Conservation (phyloP, 2,329 filamentous ascomycete genomes). For the Pseudogymnoascus destructans region DNA sequence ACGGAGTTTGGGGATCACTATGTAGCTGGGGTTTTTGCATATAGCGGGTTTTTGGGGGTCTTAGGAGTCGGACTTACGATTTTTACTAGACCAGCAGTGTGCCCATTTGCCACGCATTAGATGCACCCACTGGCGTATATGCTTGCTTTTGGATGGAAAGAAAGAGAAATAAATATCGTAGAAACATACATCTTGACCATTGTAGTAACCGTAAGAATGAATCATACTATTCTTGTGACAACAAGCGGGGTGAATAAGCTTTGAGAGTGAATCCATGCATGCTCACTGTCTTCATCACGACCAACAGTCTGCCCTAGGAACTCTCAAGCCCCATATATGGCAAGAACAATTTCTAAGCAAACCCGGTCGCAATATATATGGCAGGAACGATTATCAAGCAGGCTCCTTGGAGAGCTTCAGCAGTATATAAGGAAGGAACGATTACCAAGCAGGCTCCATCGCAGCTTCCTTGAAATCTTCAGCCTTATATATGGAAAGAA, state of each 20-base stretch:
- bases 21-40: background rate
- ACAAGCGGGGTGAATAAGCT: too few relatives aligned
- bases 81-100: background rate
- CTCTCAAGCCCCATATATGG: background rate
- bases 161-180: background rate
- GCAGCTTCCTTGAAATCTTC: too few relatives aligned
- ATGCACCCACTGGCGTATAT: background rate
- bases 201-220: background rate
- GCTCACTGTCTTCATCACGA: background rate
- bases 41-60: background rate
- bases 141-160: background rate
- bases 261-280: background rate
- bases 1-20: background rate
- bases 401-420: too few relatives aligned
- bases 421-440: too few relatives aligned
- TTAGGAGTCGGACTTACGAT: background rate
- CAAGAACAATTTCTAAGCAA: background rate
- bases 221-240: background rate
- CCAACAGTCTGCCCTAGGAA: background rate
- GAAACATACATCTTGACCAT: background rate
- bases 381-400: background rate
- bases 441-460: too few relatives aligned
- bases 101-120: background rate
- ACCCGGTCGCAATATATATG: background rate
- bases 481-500: background rate